Percentiles rank a stretch among this genome's conserved stretches.
phyloP scores from a whole-genome alignment of 257 asterid genomes.

The Fraxinus excelsior region DNA sequence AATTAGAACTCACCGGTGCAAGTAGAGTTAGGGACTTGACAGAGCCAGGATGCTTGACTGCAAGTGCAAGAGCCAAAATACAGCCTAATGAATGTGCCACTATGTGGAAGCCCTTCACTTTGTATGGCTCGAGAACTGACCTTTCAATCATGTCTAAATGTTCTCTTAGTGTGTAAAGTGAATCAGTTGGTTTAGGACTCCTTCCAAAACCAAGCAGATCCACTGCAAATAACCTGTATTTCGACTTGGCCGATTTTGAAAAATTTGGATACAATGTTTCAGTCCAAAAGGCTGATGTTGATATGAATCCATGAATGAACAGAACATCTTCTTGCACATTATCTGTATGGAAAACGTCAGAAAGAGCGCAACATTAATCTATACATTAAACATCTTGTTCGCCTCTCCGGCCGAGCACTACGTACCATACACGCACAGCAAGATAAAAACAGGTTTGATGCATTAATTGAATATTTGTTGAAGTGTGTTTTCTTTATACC shows the following conservation, averaged over 20 bases:
- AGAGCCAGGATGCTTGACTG: constrained; percentile 59
- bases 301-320: constrained; percentile 92
- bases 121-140: constrained; percentile 68
- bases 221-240: constrained; percentile 77
- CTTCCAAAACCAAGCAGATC: constrained; percentile 91
- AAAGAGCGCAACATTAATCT: too few species aligned
- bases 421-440: too few species aligned
- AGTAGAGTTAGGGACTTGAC: constrained; percentile 52
- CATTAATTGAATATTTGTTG: too few species aligned
- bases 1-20: too few species aligned
- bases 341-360: constrained; percentile 28
- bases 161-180: constrained; percentile 74
- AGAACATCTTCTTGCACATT: constrained; percentile 71
- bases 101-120: constrained; percentile 80
- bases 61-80: constrained; percentile 87
- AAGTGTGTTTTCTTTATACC: constrained; percentile 35
- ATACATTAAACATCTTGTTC: too few species aligned
- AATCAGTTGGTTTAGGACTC: constrained; percentile 88
- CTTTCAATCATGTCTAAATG: constrained; percentile 90
- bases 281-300: constrained; percentile 90
- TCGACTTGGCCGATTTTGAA: constrained; percentile 59
- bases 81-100: constrained; percentile 97
- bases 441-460: too few species aligned
- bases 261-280: constrained; percentile 87
- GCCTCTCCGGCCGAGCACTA: too few species aligned